Base-by-base conservation (phyloP, 2,329 filamentous ascomycete genomes). In the Anthostomella pinea region DNA sequence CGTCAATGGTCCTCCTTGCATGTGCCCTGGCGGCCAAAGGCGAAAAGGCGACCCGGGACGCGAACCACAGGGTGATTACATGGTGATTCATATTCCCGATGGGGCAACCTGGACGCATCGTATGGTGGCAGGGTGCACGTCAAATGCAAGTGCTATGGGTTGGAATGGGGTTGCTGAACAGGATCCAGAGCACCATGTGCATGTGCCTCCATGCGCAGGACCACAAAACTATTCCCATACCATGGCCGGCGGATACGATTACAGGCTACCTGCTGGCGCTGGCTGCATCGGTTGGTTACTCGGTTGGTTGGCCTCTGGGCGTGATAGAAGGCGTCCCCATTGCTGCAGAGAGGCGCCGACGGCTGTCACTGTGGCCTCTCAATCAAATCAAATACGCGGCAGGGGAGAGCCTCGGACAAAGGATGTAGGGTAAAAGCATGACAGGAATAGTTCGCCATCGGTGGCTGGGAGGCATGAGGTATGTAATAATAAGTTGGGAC, bases 341-440 rank as follows among this genome's bases (percentile, higher is more conserved):
- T 14, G 39, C 41, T 46, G 43, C 41, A 47, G 41, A 31, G 21
- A 47, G 46, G 43, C 41, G 43, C n/a, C n/a, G n/a, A n/a, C n/a
- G n/a, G n/a, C n/a, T n/a, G n/a, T n/a, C n/a, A n/a, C n/a, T n/a
- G n/a, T n/a, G n/a, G n/a, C n/a, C n/a, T n/a, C n/a, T n/a, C n/a
- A n/a, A n/a, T n/a, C n/a, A n/a, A n/a, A n/a, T n/a, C n/a, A n/a
- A n/a, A n/a, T n/a, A n/a, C n/a, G n/a, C n/a, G n/a, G n/a, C n/a
- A n/a, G n/a, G n/a, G n/a, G n/a, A n/a, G n/a, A n/a, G n/a, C n/a
- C n/a, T n/a, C n/a, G n/a, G n/a, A n/a, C n/a, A n/a, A n/a, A n/a
- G n/a, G n/a, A n/a, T n/a, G n/a, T n/a, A n/a, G n/a, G n/a, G n/a
- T n/a, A n/a, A n/a, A n/a, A n/a, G n/a, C n/a, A n/a, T n/a, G n/a